Conservation (phyloP, 148 eudicot genomes). For the Cornus kousa region DNA sequence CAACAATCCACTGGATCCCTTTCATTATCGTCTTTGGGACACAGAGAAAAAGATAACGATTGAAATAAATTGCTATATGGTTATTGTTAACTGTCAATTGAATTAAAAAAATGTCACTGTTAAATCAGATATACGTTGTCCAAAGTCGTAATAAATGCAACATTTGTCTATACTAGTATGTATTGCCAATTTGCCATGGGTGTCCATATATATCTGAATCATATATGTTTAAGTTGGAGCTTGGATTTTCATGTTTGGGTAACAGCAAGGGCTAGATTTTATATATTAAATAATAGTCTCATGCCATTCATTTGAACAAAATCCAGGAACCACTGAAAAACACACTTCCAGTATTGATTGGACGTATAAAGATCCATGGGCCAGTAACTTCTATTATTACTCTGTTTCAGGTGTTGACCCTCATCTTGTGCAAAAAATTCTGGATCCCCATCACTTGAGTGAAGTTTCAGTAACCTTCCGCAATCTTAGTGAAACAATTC, state of each 20-base stretch:
- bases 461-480: slow-evolving; percentile 40
- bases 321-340: neutral
- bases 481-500: slow-evolving; percentile 45
- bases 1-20: neutral
- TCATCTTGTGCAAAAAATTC: slow-evolving; percentile 54
- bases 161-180: neutral
- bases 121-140: neutral
- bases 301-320: neutral
- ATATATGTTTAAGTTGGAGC: neutral
- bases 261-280: neutral
- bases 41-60: neutral
- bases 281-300: too few relatives aligned
- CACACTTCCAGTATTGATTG: neutral
- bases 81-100: too few relatives aligned
- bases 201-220: neutral
- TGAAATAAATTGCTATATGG: too few relatives aligned
- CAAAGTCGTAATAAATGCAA: neutral
- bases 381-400: neutral
- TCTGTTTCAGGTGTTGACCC: slow-evolving; percentile 67
- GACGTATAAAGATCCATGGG: neutral
- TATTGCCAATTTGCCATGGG: neutral
- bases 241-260: neutral
- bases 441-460: slow-evolving; percentile 60
- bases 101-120: too few relatives aligned
- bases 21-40: neutral